These are phyloP conservation scores for Fusarium nurragi DNA, from an alignment of 2,329 filamentous ascomycete genomes.

Conservation along the genomic window DNA sequence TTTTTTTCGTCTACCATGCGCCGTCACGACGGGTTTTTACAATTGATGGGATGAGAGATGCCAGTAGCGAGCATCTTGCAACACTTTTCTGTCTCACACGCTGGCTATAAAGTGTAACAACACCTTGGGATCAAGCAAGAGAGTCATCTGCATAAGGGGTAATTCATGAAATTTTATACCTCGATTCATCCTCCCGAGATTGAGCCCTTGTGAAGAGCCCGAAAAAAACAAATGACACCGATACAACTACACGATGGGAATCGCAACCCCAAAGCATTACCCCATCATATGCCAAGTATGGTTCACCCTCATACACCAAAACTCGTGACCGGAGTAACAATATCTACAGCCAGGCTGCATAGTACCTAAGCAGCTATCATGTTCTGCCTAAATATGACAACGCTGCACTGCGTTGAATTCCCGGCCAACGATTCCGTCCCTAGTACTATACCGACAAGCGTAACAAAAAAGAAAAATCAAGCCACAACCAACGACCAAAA, in stretches of 20 bases:
- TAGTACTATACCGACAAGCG: constrained; percentile 15
- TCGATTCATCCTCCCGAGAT: constrained; percentile 18
- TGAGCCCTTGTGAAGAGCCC: constrained; percentile 13
- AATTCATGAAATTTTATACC: constrained; percentile 32
- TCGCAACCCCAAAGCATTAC: constrained; percentile 33
- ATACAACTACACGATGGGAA: constrained; percentile 40
- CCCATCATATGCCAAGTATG: constrained; percentile 39
- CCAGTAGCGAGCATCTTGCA: not conserved
- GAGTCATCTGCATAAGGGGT: constrained; percentile 1
- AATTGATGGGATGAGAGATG: not conserved
- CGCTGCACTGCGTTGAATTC: constrained; percentile 8
- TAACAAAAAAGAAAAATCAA: constrained; percentile 7
- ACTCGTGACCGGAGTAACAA: constrained; percentile 37
- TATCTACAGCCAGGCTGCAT: constrained; percentile 41
- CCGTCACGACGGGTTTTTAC: not conserved
- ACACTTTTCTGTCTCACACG: not conserved
- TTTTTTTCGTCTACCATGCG: constrained; percentile 4
- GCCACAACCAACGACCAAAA: constrained; percentile 11
- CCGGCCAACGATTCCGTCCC: not conserved
- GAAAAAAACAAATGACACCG: constrained; percentile 14
- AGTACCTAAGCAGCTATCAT: constrained; percentile 9
- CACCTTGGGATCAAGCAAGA: not conserved
- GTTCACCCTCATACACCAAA: constrained; percentile 41
- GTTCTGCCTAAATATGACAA: not conserved
- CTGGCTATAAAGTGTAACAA: not conserved